Base-by-base conservation (phyloP, 176 grass and related monocot species). In the Cenchrus purpureus region DNA sequence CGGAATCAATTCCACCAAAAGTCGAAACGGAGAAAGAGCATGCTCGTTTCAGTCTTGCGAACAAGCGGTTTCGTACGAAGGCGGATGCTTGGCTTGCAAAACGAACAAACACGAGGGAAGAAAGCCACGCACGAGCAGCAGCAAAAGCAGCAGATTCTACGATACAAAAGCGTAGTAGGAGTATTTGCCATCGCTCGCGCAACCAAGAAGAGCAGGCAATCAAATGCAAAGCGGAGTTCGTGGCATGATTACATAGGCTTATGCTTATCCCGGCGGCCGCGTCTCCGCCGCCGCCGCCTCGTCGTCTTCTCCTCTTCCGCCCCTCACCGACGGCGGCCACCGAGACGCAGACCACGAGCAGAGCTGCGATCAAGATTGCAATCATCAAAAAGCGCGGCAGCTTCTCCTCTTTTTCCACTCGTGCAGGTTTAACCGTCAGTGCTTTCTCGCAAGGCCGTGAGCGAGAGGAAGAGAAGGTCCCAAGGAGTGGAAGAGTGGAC, bases 1-100 rank as follows among this genome's bases (percentile, higher is more conserved):
- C 12, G 11, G 63, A 31, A 65, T 31, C 2, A 1, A 65, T 65
- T 50, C 49, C 28, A 7, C 8, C 49, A 4, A 13, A 13, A 4
- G 3, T 52, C 48, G 6, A 17, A 1, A 74, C 19, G 13, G 28
- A 31, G 12, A 31, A 7, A 8, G 34, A n/a, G 10, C 74, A 60
- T 5, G 17, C 20, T 43, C n/a, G 1, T 68, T 74, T 57, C 63
- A 25, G 50, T 13, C 19, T 34, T 14, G 51, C 52, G 44, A 78
- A 48, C 58, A 31, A 68, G 56, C 61, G 13, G 42, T 29, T 52
- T 31, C 25, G 71, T 62, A 82, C 5, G 37, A 80, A 80, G 68
- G 31, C 11, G 31, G 32, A 86, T 74, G 42, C 90, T 90, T 92
- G 90, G 82, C 93, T 86, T 95, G 68, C 9, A 95, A 90, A 88